Evolutionary conservation across 2,329 filamentous ascomycete species (phyloP).

Genomic region (Fusarium sarcochroum): DNA sequence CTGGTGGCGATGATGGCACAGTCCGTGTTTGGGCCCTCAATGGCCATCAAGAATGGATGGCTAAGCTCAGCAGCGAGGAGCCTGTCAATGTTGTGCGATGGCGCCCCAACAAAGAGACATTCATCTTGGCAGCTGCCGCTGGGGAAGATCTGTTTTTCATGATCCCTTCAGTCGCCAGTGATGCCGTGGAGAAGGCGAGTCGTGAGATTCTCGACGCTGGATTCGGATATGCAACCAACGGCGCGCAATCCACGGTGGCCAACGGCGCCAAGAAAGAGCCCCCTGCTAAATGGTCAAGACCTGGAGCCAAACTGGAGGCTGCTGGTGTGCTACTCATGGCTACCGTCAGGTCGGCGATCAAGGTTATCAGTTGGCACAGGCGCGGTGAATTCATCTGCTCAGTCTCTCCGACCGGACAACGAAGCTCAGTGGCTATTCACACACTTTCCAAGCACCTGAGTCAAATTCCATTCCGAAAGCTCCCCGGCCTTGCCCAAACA

Average conservation of each 20-base stretch:
- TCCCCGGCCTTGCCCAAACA: constrained; percentile 83
- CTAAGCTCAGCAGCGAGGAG: constrained; percentile 81
- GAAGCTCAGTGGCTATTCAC: constrained; percentile 90
- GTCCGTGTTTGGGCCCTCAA: constrained; percentile 93
- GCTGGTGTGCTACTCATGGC: constrained; percentile 85
- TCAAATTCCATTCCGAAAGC: constrained; percentile 89
- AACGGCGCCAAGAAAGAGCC: constrained; percentile 78
- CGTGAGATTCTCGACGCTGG: constrained; percentile 85
- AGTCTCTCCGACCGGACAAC: constrained; percentile 84
- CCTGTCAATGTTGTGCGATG: constrained; percentile 90
- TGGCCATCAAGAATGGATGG: constrained; percentile 89
- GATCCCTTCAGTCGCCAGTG: constrained; percentile 80
- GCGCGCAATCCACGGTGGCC: constrained; percentile 66
- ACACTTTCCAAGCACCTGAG: constrained; percentile 95
- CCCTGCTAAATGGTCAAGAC: constrained; percentile 86
- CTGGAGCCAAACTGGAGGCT: constrained; percentile 79
- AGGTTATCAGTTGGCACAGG: constrained; percentile 93
- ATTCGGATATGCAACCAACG: constrained; percentile 90
- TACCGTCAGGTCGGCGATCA: constrained; percentile 84
- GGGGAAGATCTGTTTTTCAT: constrained; percentile 90
- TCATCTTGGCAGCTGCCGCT: constrained; percentile 85
- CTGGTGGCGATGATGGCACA: constrained; percentile 93
- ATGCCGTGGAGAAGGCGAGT: constrained; percentile 80
- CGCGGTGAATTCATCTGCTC: constrained; percentile 95
- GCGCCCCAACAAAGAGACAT: constrained; percentile 85